Evolutionary conservation across 139 green algal species (phyloP), one percentile per base, ranked within the genome.

Genomic region (Tetradesmus lagerheimii): DNA sequence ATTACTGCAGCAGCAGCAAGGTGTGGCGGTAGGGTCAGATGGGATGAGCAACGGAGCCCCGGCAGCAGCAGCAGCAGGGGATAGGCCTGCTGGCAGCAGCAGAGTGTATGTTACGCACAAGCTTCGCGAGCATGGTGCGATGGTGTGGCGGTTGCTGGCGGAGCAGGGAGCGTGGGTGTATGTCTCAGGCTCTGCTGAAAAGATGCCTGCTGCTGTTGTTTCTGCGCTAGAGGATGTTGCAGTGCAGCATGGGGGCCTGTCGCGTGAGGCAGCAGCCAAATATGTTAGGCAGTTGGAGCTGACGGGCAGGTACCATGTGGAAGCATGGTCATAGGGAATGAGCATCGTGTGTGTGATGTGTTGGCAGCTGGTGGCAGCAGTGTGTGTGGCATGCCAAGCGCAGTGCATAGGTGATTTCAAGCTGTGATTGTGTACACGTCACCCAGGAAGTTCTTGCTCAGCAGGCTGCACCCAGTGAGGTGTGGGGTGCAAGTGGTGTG

Each of bases 251-350:
- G 96, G 95, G 5, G 90, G 92, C 1, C 39, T 98, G 93, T 76
- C 67, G 0, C 2, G 35, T 12, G 94, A 92, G 14, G 91, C 94
- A 31, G 95, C 95, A 11, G 82, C 84, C 5, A 83, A 85, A 89
- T 97, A 92, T 77, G 31, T 99, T 50, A 83, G 89, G 39, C 76
- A 91, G 76, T 81, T 99, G 90, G 94, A 98, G 89, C 66, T 91
- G 38, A 90, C 9, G 1, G 92, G 94, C 8, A 82, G 97, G 31
- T 99, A 98, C 85, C 88, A 92, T 53, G 94, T 99, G 29, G 98
- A 99, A 91, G 93, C 97, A 0, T 99, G 98, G 98, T 97, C 94
- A 37, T 99, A 88, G 95, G 57, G 4, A 23, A 20, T n/a, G 57
- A n/a, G 23, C 57, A 66, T n/a, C n/a, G n/a, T n/a, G n/a, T n/a